Percentiles rank a stretch among this genome's conserved stretches.
Evolutionary conservation across 805 yeast genomes (phyloP).

Genomic region (Isabelozyma rhagii): DNA sequence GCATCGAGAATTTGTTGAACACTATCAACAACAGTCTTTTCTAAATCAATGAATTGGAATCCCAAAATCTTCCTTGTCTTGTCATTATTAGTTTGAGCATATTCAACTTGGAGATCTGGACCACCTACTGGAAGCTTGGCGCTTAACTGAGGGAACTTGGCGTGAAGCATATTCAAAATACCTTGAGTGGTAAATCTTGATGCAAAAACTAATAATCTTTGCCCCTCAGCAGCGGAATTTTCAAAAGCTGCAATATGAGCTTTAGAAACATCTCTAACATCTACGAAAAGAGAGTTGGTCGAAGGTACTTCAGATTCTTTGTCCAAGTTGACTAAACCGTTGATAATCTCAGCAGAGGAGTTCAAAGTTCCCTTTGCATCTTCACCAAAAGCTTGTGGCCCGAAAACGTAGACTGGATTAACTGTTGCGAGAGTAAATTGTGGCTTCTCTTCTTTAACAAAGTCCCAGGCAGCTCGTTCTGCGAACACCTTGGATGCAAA

Average conservation of each 20-base stretch:
- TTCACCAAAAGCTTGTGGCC: constrained; percentile 34
- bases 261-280: constrained; percentile 22
- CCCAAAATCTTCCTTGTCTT: constrained; percentile 19
- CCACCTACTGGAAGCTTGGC: constrained; percentile 3
- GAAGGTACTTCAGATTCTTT: constrained; percentile 7
- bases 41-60: constrained; percentile 16
- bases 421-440: constrained; percentile 29
- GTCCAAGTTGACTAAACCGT: constrained; percentile 21
- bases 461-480: constrained; percentile 30
- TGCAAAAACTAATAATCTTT: constrained; percentile 27
- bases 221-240: constrained; percentile 9
- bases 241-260: constrained; percentile 18
- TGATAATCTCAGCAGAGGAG: constrained; percentile 25
- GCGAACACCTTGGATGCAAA: constrained; percentile 36
- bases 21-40: constrained; percentile 21
- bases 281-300: constrained; percentile 12
- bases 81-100: constrained; percentile 12
- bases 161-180: constrained; percentile 18
- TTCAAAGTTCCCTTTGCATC: constrained; percentile 25
- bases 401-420: constrained; percentile 37
- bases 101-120: constrained; percentile 3
- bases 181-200: constrained; percentile 17
- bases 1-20: constrained; percentile 15
- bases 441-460: constrained; percentile 19
- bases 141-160: constrained; percentile 10